phyloP scores from a whole-genome alignment of 2,329 filamentous ascomycete genomes.

The Colletotrichum sp. region DNA sequence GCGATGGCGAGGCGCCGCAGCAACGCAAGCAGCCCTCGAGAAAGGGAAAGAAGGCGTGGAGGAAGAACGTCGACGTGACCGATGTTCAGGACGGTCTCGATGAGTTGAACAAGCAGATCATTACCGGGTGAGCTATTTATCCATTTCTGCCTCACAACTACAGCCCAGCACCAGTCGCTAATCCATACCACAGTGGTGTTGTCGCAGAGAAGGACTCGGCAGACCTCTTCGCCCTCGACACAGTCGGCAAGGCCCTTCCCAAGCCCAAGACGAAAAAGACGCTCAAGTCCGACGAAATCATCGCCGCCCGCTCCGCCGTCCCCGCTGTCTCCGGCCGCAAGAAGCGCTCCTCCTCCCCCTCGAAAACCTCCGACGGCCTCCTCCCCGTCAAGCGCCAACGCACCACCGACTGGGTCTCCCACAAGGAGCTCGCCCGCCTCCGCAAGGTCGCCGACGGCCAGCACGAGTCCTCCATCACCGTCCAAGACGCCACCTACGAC shows the following conservation, averaged over 20 bases:
- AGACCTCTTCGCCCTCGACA: slow-evolving; percentile 86
- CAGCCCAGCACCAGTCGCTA: not conserved
- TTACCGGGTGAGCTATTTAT: slow-evolving; percentile 71
- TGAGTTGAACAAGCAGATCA: slow-evolving; percentile 86
- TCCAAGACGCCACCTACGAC: slow-evolving; percentile 75
- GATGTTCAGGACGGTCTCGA: slow-evolving; percentile 85
- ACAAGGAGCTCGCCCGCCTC: slow-evolving; percentile 82
- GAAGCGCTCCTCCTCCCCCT: slow-evolving; percentile 53
- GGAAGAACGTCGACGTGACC: slow-evolving; percentile 95
- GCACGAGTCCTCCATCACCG: slow-evolving; percentile 57
- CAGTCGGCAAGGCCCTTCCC: slow-evolving; percentile 71
- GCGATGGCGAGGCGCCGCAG: slow-evolving; percentile 67
- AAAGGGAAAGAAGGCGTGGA: slow-evolving; percentile 98
- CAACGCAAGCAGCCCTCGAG: slow-evolving; percentile 88
- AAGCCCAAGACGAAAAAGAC: slow-evolving; percentile 73
- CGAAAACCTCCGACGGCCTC: slow-evolving; percentile 75
- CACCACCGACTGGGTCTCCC: slow-evolving; percentile 78
- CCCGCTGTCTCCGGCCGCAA: slow-evolving; percentile 82
- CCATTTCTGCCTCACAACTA: not conserved
- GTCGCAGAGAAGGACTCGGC: slow-evolving; percentile 82
- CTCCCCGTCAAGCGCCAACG: slow-evolving; percentile 77
- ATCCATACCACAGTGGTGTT: slow-evolving; percentile 68
- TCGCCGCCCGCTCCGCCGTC: slow-evolving; percentile 81
- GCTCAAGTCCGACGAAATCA: slow-evolving; percentile 90
- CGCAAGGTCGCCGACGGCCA: slow-evolving; percentile 80